These are phyloP conservation scores for Violaceomyces palustris DNA, from an alignment of 1,284 basidiomycete genomes.

Conservation along the genomic window DNA sequence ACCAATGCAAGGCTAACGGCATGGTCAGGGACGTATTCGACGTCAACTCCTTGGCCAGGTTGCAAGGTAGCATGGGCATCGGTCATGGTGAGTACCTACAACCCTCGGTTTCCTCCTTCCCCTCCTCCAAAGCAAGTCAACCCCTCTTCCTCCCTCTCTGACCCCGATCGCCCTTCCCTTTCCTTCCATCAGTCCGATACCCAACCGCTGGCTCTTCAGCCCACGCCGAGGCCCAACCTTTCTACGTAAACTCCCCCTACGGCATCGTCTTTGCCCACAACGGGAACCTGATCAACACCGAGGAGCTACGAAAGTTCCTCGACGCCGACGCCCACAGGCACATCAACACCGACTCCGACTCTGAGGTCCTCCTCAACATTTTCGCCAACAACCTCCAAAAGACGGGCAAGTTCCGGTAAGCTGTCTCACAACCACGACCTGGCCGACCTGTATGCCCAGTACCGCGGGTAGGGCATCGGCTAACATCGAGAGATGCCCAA, in stretches of 20 bases:
- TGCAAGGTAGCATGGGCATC: slow-evolving; percentile 92
- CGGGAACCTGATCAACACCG: slow-evolving; percentile 95
- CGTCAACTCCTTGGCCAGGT: slow-evolving; percentile 66
- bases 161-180: too few species aligned
- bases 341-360: slow-evolving; percentile 98
- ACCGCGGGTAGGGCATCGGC: too few species aligned
- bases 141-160: neutral
- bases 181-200: slow-evolving; percentile 55
- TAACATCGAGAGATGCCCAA: too few species aligned
- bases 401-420: slow-evolving; percentile 93
- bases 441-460: too few species aligned
- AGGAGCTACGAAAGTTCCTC: slow-evolving; percentile 78
- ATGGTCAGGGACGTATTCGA: slow-evolving; percentile 99
- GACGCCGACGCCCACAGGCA: slow-evolving; percentile 95
- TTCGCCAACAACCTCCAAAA: slow-evolving; percentile 96
- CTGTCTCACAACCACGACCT: too few species aligned
- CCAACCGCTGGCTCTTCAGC: slow-evolving; percentile 96
- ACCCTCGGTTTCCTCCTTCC: neutral
- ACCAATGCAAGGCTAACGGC: slow-evolving; percentile 98
- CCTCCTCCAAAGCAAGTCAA: neutral
- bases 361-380: slow-evolving; percentile 92
- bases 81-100: slow-evolving; percentile 75
- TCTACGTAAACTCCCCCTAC: slow-evolving; percentile 99
- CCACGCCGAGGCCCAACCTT: slow-evolving; percentile 95
- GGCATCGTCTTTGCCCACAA: slow-evolving; percentile 99